Evolutionary conservation across 768 basidiomycete genomes (phyloP), one percentile per base, ranked within the genome.

Genomic region (Mycena floridula): DNA sequence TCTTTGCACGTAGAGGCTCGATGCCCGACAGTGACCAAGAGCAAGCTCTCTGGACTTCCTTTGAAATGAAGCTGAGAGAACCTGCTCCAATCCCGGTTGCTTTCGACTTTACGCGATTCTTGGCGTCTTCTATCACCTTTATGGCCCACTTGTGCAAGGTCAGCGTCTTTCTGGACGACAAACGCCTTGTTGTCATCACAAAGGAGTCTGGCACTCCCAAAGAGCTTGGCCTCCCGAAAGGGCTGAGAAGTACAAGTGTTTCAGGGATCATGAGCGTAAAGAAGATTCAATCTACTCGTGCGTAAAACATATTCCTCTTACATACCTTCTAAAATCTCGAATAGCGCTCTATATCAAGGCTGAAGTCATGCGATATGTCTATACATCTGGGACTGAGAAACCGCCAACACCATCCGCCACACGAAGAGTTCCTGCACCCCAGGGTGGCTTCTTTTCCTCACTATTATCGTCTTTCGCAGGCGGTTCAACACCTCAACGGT

Each of bases 111-210:
- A 80, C 86, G 25, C 79, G 89, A 18, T 97, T 99, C 60, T 73
- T 99, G 16, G 75, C 84, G 28, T 94, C 92, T 2, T 89, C 88
- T 1, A 82, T 99, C 44, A 93, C 92, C 0, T 99, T 99, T 66
- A 97, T 96, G 85, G 68, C 76, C 9, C 74, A 81, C 48, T 73
- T 99, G 8, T 67, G 69, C 9, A 74, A 85, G 60, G 78, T 97
- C 46, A 81, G 79, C 51, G 79, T 98, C 22, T 90, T 78, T 61
- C 79, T 96, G 32, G 84, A 98, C 55, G 83, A 84, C 49, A 77
- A 82, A 55, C 70, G 84, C 26, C 70, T 93, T 5, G 77, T 79
- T 4, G 73, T 70, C 30, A 59, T 94, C 44, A 73, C 69, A 41
- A 94, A 91, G 64, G 68, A 73, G 2, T 58, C 72, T 23, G 82